Base-by-base conservation (phyloP, 495 filamentous ascomycete species). In the Ascodesmis nigricans region DNA sequence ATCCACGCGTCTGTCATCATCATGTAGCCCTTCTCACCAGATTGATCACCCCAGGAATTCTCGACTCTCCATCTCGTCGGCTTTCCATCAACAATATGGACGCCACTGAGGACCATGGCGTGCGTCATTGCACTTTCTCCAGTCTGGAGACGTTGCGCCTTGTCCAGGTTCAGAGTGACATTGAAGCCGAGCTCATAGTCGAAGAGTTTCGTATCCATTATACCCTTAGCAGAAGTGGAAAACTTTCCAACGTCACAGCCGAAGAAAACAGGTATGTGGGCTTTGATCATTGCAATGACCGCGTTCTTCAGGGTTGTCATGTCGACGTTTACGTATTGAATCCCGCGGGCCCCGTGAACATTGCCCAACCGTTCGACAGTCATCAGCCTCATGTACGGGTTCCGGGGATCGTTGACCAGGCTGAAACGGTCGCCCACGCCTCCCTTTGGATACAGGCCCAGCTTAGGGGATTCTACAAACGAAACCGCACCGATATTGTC, bases 1-100 rank as follows among this genome's bases (percentile, higher is more conserved):
- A 90, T 75, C 80, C 80, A 91, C 9, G 49, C 53, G 57, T 91
- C 80, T 13, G 60, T 72, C 80, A 87, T 87, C 19, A 87, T 75
- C 41, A 83, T 78, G 63, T 76, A 90, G 0, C 80, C 80, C 26
- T 80, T 65, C 11, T 65, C 62, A 0, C 80, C 80, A 0, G 60
- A 64, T 0, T 35, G 52, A 17, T 63, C 58, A 7, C 77, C 78
- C 80, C 80, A 91, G 6, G 62, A 69, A 44, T 91, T 91, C 61
- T 91, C 75, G 29, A 91, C 77, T 19, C 78, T 56, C 80, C 80
- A 90, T 32, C 78, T 58, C 3, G 76, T 65, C 1, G 71, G 58
- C 46, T 65, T 61, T 0, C 65, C 69, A 22, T 68, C 60, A n/a
- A 53, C 55, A 5, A 90, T 41, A 51, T 90, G 78, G 29, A 90